A percentile compares a stretch with the other conserved stretches of the same genome.
Evolutionary conservation across 2,329 filamentous ascomycete species (phyloP).

Genomic region (Scedosporium apiospermum): DNA sequence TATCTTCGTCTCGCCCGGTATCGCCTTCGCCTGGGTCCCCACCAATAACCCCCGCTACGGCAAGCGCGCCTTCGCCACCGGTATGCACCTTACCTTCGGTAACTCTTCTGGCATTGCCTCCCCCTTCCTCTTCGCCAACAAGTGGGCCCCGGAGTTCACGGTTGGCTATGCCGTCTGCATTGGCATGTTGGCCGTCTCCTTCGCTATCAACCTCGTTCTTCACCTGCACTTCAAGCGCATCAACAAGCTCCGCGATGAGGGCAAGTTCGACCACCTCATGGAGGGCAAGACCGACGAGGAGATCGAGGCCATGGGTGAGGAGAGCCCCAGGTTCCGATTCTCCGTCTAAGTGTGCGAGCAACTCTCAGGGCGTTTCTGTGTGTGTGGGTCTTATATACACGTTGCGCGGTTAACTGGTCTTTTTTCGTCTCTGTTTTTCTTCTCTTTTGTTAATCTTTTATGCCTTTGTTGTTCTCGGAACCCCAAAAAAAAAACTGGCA

Average conservation of each 20-base stretch:
- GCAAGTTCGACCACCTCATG: conserved; percentile 27
- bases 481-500: no score
- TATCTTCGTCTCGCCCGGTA: conserved; percentile 35
- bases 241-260: conserved; percentile 25
- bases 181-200: conserved; percentile 30
- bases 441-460: no score
- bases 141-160: conserved; percentile 33
- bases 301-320: conserved; percentile 31
- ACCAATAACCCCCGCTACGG: conserved; percentile 55
- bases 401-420: not conserved
- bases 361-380: not conserved
- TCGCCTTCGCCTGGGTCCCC: conserved; percentile 31
- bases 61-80: conserved; percentile 53
- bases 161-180: conserved; percentile 42
- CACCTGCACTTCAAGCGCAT: conserved; percentile 20
- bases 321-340: conserved; percentile 23
- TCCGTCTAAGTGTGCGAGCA: conserved; percentile 10
- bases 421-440: not conserved
- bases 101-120: conserved; percentile 55
- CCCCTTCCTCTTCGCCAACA: conserved; percentile 42
- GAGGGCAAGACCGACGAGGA: conserved; percentile 30
- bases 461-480: no score
- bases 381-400: not conserved
- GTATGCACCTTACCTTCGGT: conserved; percentile 51
- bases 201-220: conserved; percentile 17